Conservation (phyloP, 2,329 filamentous ascomycete genomes). For the Ceratocystis variospora region DNA sequence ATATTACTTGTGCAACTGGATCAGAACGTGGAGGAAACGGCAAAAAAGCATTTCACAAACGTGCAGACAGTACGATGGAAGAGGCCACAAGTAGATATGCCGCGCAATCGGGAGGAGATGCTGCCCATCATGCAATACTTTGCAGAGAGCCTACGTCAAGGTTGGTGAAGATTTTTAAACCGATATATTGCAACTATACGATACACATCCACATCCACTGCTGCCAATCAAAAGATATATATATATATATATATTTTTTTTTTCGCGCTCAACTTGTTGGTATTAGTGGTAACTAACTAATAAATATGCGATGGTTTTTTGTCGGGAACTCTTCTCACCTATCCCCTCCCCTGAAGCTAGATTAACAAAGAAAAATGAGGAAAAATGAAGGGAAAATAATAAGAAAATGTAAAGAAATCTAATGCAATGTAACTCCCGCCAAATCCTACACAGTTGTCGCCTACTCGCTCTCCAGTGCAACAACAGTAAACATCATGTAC, state of each 20-base stretch:
- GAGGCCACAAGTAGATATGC: conserved; percentile 65
- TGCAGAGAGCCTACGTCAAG: conserved; percentile 42
- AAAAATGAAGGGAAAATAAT: not conserved
- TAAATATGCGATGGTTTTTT: not conserved
- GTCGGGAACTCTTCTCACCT: not conserved
- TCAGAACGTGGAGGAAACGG: conserved; percentile 45
- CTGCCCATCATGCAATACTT: conserved; percentile 79
- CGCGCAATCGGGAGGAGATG: conserved; percentile 71
- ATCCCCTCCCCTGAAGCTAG: not conserved
- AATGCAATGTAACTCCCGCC: not conserved
- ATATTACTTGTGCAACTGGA: conserved; percentile 49
- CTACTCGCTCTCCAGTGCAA: not conserved
- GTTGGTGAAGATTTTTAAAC: not conserved
- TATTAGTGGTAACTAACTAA: conserved; percentile 1
- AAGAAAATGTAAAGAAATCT: not conserved
- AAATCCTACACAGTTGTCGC: not conserved
- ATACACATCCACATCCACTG: not conserved
- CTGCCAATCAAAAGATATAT: not conserved
- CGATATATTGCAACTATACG: too few species aligned
- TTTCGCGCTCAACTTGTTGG: not conserved
- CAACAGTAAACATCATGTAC: not conserved
- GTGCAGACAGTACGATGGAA: conserved; percentile 57
- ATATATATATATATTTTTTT: not conserved
- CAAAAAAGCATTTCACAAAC: conserved; percentile 52
- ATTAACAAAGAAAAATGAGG: not conserved